Conservation (phyloP, 768 basidiomycete species). For the Kondoa subrosea region DNA sequence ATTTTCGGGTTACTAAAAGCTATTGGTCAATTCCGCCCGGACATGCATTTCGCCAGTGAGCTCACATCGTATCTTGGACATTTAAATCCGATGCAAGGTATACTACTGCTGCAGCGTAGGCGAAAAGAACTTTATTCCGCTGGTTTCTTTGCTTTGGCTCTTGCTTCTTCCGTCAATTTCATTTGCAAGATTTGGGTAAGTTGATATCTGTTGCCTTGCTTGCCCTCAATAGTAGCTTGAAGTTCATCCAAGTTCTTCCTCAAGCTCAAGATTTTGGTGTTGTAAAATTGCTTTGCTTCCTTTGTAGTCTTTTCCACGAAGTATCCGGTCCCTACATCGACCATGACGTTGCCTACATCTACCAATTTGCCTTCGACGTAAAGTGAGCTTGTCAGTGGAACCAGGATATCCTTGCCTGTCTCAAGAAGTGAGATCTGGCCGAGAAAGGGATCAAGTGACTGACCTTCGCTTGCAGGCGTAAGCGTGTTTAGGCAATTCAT, state of each 20-base stretch:
- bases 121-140: neutral
- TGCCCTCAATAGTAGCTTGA: conserved; percentile 75
- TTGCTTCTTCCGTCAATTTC: neutral
- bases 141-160: neutral
- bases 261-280: conserved; percentile 62
- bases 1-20: too few species aligned
- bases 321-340: conserved; percentile 93
- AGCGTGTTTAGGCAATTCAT: conserved; percentile 62
- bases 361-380: conserved; percentile 83
- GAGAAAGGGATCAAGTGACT: conserved; percentile 7
- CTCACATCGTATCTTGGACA: too few species aligned
- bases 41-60: too few species aligned
- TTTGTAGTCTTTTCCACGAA: conserved; percentile 81
- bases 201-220: conserved; percentile 45
- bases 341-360: conserved; percentile 69
- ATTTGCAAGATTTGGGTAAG: conserved; percentile 15
- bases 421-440: neutral
- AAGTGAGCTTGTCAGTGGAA: conserved; percentile 83
- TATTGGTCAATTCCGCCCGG: too few species aligned
- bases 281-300: conserved; percentile 68
- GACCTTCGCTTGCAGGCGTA: conserved; percentile 45
- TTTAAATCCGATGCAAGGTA: neutral
- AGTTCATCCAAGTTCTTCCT: conserved; percentile 65
- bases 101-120: neutral
- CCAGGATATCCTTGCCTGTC: conserved; percentile 68